Conservation (phyloP, 352 stramenopile genomes). For the Pythium volutum region DNA sequence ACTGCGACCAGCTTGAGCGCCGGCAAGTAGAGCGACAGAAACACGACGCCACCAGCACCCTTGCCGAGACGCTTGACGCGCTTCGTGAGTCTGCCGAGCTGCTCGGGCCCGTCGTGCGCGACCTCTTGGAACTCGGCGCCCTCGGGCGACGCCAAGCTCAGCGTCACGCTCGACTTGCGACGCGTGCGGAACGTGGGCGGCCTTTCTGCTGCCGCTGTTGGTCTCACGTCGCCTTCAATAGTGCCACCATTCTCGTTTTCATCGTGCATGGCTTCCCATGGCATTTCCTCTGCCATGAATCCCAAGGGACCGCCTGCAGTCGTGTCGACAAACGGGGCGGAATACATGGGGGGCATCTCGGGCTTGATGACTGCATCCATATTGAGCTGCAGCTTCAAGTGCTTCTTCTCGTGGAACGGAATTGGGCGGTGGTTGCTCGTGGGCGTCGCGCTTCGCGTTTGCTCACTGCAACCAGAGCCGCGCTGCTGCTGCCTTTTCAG, state of each 20-base stretch:
- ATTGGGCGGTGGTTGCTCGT: background rate
- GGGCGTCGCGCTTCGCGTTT: slow-evolving; percentile 12
- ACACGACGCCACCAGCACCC: slow-evolving; percentile 83
- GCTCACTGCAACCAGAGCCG: background rate
- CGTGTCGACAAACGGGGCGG: background rate
- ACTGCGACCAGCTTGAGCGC: slow-evolving; percentile 82
- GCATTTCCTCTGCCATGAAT: background rate
- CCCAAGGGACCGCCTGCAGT: no score
- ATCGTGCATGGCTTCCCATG: slow-evolving; percentile 22
- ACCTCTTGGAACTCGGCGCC: slow-evolving; percentile 72
- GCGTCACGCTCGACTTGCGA: slow-evolving; percentile 51
- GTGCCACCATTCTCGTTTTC: background rate
- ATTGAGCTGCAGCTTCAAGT: slow-evolving; percentile 55
- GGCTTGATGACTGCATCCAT: slow-evolving; percentile 36
- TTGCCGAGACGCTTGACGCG: slow-evolving; percentile 69
- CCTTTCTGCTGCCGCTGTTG: background rate
- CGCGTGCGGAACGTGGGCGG: slow-evolving; percentile 22
- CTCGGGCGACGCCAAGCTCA: slow-evolving; percentile 60
- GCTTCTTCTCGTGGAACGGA: slow-evolving; percentile 39
- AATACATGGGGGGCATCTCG: slow-evolving; percentile 40
- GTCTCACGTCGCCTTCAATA: background rate
- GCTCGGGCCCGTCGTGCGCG: slow-evolving; percentile 61
- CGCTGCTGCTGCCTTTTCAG: slow-evolving; percentile 20
- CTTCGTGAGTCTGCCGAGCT: slow-evolving; percentile 63
- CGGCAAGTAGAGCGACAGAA: slow-evolving; percentile 80